Evolutionary conservation across 2,329 filamentous ascomycete species (phyloP).

Genomic region (Sclerotinia subarctica): DNA sequence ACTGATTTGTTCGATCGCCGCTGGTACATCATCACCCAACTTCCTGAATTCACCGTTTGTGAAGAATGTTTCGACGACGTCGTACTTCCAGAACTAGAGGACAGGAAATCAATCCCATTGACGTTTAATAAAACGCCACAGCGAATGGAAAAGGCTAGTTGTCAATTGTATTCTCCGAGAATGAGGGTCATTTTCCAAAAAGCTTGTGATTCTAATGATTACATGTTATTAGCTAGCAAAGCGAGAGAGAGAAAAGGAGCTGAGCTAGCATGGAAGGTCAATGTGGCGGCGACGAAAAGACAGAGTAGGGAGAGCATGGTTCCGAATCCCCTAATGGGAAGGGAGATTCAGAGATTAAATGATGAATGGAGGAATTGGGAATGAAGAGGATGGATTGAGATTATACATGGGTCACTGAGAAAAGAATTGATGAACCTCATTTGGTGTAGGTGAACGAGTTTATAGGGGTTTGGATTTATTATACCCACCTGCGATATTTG

Average conservation of each 20-base stretch:
- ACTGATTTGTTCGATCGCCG: constrained; percentile 54
- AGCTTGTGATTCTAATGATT: constrained; percentile 64
- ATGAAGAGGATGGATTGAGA: constrained; percentile 30
- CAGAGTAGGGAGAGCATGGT: constrained; percentile 20
- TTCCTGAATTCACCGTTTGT: constrained; percentile 80
- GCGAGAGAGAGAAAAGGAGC: constrained; percentile 52
- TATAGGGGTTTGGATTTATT: not conserved
- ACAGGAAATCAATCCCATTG: constrained; percentile 54
- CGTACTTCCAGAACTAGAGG: constrained; percentile 64
- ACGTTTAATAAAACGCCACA: constrained; percentile 63
- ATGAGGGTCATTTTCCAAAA: constrained; percentile 73
- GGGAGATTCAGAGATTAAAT: constrained; percentile 47
- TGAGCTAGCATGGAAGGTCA: constrained; percentile 31
- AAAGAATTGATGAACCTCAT: not conserved
- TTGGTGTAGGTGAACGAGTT: not conserved
- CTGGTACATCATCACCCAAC: constrained; percentile 75
- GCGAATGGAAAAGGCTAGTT: constrained; percentile 55
- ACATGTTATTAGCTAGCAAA: constrained; percentile 57
- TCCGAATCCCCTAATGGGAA: constrained; percentile 24
- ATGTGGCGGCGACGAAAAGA: constrained; percentile 29
- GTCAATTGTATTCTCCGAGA: constrained; percentile 75
- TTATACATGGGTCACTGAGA: too few relatives aligned
- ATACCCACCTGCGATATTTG: not conserved
- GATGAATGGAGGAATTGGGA: constrained; percentile 54
- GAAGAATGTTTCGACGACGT: constrained; percentile 81